Percentiles rank a stretch among this genome's conserved stretches.
Evolutionary conservation across 148 eudicot species (phyloP).

Genomic region (Nyssa sinensis): DNA sequence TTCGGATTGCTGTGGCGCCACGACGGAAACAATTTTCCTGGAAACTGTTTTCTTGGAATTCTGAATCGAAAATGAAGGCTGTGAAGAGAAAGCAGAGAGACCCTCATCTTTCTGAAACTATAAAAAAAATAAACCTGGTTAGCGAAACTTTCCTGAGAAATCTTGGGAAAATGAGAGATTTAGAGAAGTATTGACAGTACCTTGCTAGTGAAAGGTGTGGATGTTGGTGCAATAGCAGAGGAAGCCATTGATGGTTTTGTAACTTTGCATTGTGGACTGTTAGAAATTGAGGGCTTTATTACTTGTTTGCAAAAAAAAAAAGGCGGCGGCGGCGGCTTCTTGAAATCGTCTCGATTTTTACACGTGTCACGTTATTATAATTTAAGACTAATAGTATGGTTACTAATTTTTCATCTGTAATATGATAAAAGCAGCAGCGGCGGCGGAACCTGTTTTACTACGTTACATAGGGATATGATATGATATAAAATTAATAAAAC

Average conservation of each 20-base stretch:
- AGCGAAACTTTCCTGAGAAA: not conserved
- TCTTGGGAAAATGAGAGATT: not conserved
- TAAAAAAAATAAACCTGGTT: not conserved
- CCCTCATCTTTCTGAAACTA: slow-evolving; percentile 54
- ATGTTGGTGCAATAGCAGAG: slow-evolving; percentile 40
- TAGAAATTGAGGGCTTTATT: too few relatives aligned
- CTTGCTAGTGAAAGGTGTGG: slow-evolving; percentile 47
- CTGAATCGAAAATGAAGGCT: slow-evolving; percentile 25
- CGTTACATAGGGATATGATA: too few relatives aligned
- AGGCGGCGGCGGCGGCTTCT: too few relatives aligned
- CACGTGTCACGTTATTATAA: too few relatives aligned
- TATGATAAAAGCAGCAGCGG: too few relatives aligned
- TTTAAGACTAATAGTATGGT: too few relatives aligned
- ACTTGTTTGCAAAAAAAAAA: too few relatives aligned
- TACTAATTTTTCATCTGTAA: too few relatives aligned
- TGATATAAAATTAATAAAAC: too few relatives aligned
- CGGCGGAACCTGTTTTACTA: too few relatives aligned
- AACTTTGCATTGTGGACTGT: too few relatives aligned
- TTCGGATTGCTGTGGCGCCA: slow-evolving; percentile 73
- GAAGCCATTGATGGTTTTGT: slow-evolving; percentile 32
- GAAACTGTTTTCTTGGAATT: slow-evolving; percentile 36
- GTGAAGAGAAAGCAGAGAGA: slow-evolving; percentile 54
- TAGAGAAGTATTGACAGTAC: slow-evolving; percentile 16
- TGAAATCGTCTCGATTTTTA: too few relatives aligned
- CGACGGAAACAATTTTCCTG: slow-evolving; percentile 61